Evolutionary conservation across 176 grass and related monocot genomes (phyloP).

Genomic region (Chrysopogon serrulatus): DNA sequence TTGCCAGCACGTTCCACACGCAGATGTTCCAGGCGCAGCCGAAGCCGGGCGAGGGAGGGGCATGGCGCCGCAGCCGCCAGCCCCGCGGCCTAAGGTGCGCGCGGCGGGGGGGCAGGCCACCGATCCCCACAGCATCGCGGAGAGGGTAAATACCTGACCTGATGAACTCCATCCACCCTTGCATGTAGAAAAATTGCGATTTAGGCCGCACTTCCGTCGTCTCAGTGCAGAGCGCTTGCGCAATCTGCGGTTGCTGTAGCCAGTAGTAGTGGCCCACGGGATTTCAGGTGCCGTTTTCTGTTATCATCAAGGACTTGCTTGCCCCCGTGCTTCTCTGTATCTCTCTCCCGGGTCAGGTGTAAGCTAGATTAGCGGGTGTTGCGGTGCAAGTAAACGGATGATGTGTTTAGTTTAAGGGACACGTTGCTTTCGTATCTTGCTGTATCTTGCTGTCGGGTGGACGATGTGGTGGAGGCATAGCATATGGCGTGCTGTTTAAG

Average conservation of each 20-base stretch:
- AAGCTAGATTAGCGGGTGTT: slow-evolving; percentile 29
- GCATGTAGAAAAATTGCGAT: background rate
- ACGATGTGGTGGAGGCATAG: background rate
- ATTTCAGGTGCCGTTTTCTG: background rate
- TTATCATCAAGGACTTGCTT: background rate
- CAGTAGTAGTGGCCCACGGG: background rate
- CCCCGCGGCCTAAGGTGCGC: slow-evolving; percentile 76
- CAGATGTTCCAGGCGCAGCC: slow-evolving; percentile 67
- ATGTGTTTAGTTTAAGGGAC: background rate
- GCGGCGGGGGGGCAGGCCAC: slow-evolving; percentile 80
- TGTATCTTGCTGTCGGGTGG: slow-evolving; percentile 21
- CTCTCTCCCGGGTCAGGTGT: background rate
- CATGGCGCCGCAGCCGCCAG: slow-evolving; percentile 48
- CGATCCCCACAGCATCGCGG: slow-evolving; percentile 88
- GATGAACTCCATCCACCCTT: background rate
- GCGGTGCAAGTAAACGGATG: slow-evolving; percentile 18
- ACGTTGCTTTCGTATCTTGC: slow-evolving; percentile 19
- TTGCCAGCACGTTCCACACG: background rate
- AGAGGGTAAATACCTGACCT: slow-evolving; percentile 49
- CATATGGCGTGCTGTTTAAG: slow-evolving; percentile 33
- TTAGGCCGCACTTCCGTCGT: background rate
- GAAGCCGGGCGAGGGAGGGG: slow-evolving; percentile 51
- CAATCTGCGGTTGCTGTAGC: background rate
- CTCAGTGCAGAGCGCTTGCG: background rate
- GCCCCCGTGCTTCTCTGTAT: background rate